Evolutionary conservation across 768 basidiomycete species (phyloP), one percentile per base, ranked within the genome.

Genomic region (Russula virescens): DNA sequence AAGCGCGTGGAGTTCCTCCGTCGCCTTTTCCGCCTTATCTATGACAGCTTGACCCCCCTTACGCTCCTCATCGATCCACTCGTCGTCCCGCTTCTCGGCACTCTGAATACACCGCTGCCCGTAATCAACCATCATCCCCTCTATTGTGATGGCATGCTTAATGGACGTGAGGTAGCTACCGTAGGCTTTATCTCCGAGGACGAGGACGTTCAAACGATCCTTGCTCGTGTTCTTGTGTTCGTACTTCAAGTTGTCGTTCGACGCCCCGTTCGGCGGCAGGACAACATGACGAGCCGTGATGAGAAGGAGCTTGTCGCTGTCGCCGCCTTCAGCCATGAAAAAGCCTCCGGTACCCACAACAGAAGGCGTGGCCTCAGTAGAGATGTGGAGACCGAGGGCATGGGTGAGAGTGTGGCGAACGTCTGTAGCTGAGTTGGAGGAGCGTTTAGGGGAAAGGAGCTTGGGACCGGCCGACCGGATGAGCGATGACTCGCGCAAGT

Each of bases 281-380:
- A 75, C 66, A 42, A 73, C 69, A n/a, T 74, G 75, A 47, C 72
- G 73, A 61, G 72, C 72, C 9, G 73, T 69, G 60, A 75, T 68
- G 28, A 69, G 68, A 58, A 73, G 70, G 55, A 70, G 61, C 18
- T 58, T 71, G 52, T 70, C 58, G 62, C 69, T 74, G 62, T 61
- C 52, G 40, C 70, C 70, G 65, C 73, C 75, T 66, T 75, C 70
- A 16, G 69, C 55, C 55, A 76, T 68, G 70, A 76, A 76, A 61
- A 75, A 70, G 8, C 73, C 74, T 5, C 69, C 69, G 7, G 76
- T 77, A 8, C 76, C 76, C n/a, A 3, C 5, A 8, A 8, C 31
- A 8, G 8, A 31, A 31, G 31, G 34, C 14, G 51, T 46, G 5
- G 43, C 26, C 25, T 38, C 21, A 1, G 55, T 43, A 54, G 31